A percentile compares a stretch with the other conserved stretches of the same genome.
These are phyloP conservation scores for Xylaria bambusicola DNA, from an alignment of 495 filamentous ascomycete genomes.

Conservation along the genomic window DNA sequence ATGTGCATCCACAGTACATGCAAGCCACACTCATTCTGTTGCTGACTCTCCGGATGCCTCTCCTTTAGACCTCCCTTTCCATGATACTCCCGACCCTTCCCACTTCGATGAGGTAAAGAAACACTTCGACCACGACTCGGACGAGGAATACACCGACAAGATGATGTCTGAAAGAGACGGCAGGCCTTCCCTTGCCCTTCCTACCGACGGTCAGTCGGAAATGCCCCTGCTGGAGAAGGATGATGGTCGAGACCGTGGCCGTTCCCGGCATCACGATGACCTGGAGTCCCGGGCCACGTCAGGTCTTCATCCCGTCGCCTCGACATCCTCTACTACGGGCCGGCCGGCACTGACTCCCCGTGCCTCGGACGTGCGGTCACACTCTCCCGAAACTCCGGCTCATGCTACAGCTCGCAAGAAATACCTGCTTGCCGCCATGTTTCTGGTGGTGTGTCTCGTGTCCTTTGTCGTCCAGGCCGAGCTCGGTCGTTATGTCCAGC, in stretches of 20 bases:
- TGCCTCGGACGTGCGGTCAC: constrained; percentile 59
- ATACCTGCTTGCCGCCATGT: constrained; percentile 83
- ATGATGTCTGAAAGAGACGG: constrained; percentile 24
- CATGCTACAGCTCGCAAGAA: constrained; percentile 67
- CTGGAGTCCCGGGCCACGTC: constrained; percentile 12
- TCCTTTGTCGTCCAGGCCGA: constrained; percentile 90
- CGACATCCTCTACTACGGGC: constrained; percentile 22
- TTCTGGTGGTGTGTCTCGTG: constrained; percentile 75
- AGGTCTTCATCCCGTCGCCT: constrained; percentile 19
- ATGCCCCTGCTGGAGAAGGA: constrained; percentile 52
- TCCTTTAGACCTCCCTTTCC: constrained; percentile 2
- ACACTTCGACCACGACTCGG: constrained; percentile 23
- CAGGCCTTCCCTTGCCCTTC: constrained; percentile 48
- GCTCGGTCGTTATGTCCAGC: constrained; percentile 89
- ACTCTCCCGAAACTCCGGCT: constrained; percentile 57
- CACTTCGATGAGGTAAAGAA: background rate
- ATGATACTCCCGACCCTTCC: background rate
- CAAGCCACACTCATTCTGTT: background rate
- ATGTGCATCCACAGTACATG: too few species aligned
- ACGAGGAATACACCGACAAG: constrained; percentile 14
- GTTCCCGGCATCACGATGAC: constrained; percentile 44
- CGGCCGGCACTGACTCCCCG: constrained; percentile 44
- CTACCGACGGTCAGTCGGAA: constrained; percentile 53
- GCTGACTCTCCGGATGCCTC: background rate
- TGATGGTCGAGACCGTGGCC: constrained; percentile 54